These are phyloP conservation scores for Tylopilus intermedius DNA, from an alignment of 768 basidiomycete species.

Conservation along the genomic window DNA sequence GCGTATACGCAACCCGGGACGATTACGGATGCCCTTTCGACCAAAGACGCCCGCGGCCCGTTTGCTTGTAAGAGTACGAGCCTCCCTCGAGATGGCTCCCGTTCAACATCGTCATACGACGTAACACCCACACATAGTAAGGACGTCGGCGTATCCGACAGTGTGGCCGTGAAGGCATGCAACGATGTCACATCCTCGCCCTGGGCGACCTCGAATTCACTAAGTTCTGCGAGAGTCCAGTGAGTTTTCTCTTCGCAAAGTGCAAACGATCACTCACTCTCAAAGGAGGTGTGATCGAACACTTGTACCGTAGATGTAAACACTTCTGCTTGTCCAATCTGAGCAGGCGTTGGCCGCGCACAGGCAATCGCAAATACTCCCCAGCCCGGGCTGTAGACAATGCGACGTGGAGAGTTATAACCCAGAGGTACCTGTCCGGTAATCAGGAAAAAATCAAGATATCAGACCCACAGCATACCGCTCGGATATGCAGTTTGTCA, in stretches of 20 bases:
- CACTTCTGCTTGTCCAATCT: conserved; percentile 46
- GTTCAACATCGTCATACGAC: conserved; percentile 37
- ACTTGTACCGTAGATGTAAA: conserved; percentile 58
- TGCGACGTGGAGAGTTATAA: conserved; percentile 61
- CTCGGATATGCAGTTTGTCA: conserved; percentile 76
- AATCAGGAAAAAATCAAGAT: neutral
- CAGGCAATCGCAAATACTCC: conserved; percentile 67
- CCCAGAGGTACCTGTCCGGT: conserved; percentile 60
- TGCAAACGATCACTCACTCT: conserved; percentile 41
- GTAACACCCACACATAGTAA: conserved; percentile 52
- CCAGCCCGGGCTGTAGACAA: conserved; percentile 52
- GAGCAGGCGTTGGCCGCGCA: conserved; percentile 46
- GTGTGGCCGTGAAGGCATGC: conserved; percentile 28
- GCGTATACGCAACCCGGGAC: conserved; percentile 70
- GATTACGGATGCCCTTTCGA: conserved; percentile 38
- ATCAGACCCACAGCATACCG: conserved; percentile 40
- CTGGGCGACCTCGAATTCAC: conserved; percentile 27
- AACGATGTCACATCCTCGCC: conserved; percentile 65
- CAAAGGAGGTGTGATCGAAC: conserved; percentile 59
- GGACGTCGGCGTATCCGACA: conserved; percentile 30
- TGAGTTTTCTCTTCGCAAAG: neutral
- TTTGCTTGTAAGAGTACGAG: conserved; percentile 49
- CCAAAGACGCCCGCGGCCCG: conserved; percentile 18
- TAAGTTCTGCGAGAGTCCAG: conserved; percentile 17
- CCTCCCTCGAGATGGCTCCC: conserved; percentile 52